Evolutionary conservation across 1,284 basidiomycete genomes (phyloP), one percentile per base, ranked within the genome.

Genomic region (Ganoderma multipileum): DNA sequence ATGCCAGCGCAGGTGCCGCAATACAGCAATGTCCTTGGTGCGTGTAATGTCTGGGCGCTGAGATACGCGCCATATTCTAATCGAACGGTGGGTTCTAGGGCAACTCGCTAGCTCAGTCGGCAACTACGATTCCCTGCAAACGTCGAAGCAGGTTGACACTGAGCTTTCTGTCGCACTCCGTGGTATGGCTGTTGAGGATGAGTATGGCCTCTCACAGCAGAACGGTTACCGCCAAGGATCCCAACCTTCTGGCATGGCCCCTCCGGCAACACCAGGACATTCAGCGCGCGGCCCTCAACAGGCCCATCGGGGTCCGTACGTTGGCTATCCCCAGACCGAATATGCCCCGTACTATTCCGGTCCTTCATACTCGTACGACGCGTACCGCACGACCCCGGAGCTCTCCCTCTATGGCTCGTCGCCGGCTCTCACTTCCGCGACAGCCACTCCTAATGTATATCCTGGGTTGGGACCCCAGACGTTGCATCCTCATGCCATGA

Each of bases 121-220:
- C 28, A 64, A 68, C 18, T 80, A 88, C 71, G 87, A 89, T 70
- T 73, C 82, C 58, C 68, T 80, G 38, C 82, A 83, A 70, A 63
- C 69, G 39, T 78, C 82, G 18, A 76, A 85, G 14, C 79, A 81
- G 36, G 83, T 83, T 20, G 86, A 86, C 63, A 86, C 84, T 61
- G 89, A 91, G 41, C 80, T 90, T 41, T 81, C 88, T 26, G 76
- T 85, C 50, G 84, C 86, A 1, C 80, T 92, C 64, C 86, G 90
- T 68, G 89, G 89, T 11, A 91, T 93, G 87, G 84, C 82, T 20
- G 87, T 90, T 54, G 91, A 91, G 73, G 91, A 92, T 55, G 89
- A 91, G 66, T 83, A 83, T 67, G 72, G 75, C 18, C 63, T 73
- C 36, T 69, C 76, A 20, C 74, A 75, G 60, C 67, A 70, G 52